Conservation (phyloP, 352 stramenopile genomes). For the Phytophthora sojae region DNA sequence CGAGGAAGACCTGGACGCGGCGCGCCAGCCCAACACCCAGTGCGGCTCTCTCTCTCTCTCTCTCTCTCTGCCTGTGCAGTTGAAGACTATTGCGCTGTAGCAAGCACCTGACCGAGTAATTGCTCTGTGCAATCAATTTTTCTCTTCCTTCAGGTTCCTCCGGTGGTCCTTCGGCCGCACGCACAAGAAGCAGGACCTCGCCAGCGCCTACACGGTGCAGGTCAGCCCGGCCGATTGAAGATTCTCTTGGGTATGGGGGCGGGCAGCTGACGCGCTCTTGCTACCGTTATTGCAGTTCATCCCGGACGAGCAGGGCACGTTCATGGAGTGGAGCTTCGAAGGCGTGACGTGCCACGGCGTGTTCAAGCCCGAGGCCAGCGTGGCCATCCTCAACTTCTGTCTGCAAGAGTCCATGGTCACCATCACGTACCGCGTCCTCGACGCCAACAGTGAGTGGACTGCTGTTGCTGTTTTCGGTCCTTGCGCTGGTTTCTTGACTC, state of each 20-base stretch:
- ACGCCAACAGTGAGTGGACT: conserved; percentile 72
- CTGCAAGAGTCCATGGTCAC: conserved; percentile 87
- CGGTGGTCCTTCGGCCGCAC: conserved; percentile 83
- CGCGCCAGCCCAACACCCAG: conserved; percentile 78
- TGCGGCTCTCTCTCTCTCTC: conserved; percentile 18
- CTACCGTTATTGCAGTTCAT: conserved; percentile 65
- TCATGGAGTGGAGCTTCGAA: conserved; percentile 90
- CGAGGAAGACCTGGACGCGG: conserved; percentile 75
- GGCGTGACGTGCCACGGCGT: conserved; percentile 84
- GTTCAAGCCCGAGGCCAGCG: conserved; percentile 82
- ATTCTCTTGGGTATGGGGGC: not conserved
- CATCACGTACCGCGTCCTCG: conserved; percentile 83
- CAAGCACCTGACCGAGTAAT: not conserved
- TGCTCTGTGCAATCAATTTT: not conserved
- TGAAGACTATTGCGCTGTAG: not conserved
- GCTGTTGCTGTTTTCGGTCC: not conserved
- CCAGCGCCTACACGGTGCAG: conserved; percentile 83
- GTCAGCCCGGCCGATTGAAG: conserved; percentile 24
- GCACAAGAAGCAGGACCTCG: conserved; percentile 76
- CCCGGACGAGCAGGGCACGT: conserved; percentile 76
- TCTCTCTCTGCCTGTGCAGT: not conserved
- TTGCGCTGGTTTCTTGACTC: not conserved
- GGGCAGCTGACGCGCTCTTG: not conserved
- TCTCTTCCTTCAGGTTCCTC: conserved; percentile 60
- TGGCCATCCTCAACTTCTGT: conserved; percentile 87